Evolutionary conservation across 2,329 filamentous ascomycete genomes (phyloP).

Genomic region (Tothia fuscella): DNA sequence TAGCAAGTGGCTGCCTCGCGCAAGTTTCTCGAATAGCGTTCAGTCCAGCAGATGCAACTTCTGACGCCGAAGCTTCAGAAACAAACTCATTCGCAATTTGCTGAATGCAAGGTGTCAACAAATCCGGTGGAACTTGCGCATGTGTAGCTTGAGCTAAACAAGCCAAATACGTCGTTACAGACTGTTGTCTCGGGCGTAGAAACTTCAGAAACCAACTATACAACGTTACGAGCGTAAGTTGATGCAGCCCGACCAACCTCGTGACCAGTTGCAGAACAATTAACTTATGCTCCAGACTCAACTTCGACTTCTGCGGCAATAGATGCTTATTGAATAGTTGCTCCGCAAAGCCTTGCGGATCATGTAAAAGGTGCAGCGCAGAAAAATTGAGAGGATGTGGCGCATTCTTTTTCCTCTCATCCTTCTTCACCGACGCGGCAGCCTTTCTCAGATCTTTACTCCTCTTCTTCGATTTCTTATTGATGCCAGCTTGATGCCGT

Average conservation of each 20-base stretch:
- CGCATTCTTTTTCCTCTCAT: slow-evolving; percentile 72
- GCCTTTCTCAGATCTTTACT: slow-evolving; percentile 69
- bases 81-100: slow-evolving; percentile 99
- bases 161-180: slow-evolving; percentile 85
- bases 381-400: slow-evolving; percentile 92
- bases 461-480: slow-evolving; percentile 92
- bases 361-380: slow-evolving; percentile 82
- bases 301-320: slow-evolving; percentile 71
- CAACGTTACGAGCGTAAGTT: slow-evolving; percentile 75
- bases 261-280: slow-evolving; percentile 86
- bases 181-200: slow-evolving; percentile 76
- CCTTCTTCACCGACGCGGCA: slow-evolving; percentile 63
- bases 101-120: slow-evolving; percentile 75
- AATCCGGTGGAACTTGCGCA: slow-evolving; percentile 82
- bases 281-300: slow-evolving; percentile 80
- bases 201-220: slow-evolving; percentile 95
- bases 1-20: slow-evolving; percentile 82
- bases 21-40: slow-evolving; percentile 95
- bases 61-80: slow-evolving; percentile 79
- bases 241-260: slow-evolving; percentile 81
- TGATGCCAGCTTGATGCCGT: slow-evolving; percentile 77
- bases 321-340: slow-evolving; percentile 82
- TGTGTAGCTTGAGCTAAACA: slow-evolving; percentile 88
- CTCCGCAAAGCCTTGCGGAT: slow-evolving; percentile 90
- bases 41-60: slow-evolving; percentile 83